phyloP scores from a whole-genome alignment of 768 basidiomycete genomes.

The Collybia nuda region DNA sequence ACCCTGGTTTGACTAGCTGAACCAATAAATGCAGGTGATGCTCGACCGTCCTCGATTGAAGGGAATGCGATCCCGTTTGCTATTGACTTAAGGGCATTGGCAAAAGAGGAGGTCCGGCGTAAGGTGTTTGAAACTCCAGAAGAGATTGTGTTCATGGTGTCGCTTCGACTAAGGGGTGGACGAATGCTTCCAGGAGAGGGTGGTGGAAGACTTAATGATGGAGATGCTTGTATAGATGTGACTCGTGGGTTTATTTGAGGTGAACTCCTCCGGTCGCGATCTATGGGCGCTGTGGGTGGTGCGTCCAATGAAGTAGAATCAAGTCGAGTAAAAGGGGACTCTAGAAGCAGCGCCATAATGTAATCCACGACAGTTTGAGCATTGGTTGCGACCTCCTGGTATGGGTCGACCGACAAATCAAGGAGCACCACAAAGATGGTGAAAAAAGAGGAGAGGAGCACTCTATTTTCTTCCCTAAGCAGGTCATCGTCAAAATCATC shows the following conservation, averaged over 20 bases:
- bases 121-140: conserved; percentile 67
- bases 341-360: conserved; percentile 84
- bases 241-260: conserved; percentile 42
- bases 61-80: conserved; percentile 76
- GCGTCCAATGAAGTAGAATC: conserved; percentile 62
- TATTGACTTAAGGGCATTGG: conserved; percentile 69
- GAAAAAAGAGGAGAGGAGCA: conserved; percentile 89
- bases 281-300: conserved; percentile 43
- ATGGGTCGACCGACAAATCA: conserved; percentile 91
- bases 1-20: conserved; percentile 18
- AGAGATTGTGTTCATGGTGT: conserved; percentile 64
- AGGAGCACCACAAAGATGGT: conserved; percentile 87
- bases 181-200: conserved; percentile 45
- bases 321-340: conserved; percentile 82
- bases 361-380: conserved; percentile 93
- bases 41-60: conserved; percentile 50
- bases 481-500: conserved; percentile 65
- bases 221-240: conserved; percentile 51
- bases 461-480: conserved; percentile 74
- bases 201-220: conserved; percentile 39
- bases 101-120: conserved; percentile 78
- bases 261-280: conserved; percentile 26
- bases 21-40: conserved; percentile 28
- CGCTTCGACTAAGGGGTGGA: conserved; percentile 53
- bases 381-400: conserved; percentile 87